Evolutionary conservation across 805 yeast genomes (phyloP).

Genomic region (Zygosaccharomyces siamensis): DNA sequence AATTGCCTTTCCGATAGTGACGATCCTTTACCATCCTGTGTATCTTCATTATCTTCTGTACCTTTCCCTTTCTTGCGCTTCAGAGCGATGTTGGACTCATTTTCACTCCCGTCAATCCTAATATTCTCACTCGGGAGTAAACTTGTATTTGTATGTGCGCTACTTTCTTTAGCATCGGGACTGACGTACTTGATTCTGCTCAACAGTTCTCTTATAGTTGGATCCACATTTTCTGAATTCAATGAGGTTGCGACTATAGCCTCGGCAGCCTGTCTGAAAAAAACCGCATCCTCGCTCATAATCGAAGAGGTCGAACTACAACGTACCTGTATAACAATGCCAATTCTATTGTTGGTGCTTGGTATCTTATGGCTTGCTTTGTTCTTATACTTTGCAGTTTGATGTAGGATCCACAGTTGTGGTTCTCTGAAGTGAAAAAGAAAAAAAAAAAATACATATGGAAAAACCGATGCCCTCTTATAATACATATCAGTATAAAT

Average conservation of each 20-base stretch:
- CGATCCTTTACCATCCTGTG: background rate
- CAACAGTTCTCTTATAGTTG: constrained; percentile 29
- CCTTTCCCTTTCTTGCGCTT: background rate
- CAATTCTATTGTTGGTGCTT: background rate
- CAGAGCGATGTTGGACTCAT: background rate
- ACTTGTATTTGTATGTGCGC: background rate
- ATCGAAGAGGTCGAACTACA: no score
- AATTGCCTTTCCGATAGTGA: constrained; percentile 34
- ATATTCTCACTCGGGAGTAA: background rate
- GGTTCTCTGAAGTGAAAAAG: background rate
- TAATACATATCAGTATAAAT: background rate
- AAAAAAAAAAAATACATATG: background rate
- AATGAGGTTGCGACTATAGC: constrained; percentile 32
- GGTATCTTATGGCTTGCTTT: background rate
- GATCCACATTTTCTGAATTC: constrained; percentile 26
- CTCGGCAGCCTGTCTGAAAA: constrained; percentile 32
- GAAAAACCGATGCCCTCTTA: background rate
- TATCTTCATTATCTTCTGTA: background rate
- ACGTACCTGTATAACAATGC: background rate
- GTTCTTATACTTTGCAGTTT: background rate
- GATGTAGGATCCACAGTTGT: background rate
- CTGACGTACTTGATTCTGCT: constrained; percentile 26
- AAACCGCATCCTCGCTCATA: constrained; percentile 29
- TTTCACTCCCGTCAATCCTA: background rate
- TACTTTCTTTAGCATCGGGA: background rate